Evolutionary conservation across 2,329 filamentous ascomycete genomes (phyloP).

Genomic region (Penicillium capsulatum): DNA sequence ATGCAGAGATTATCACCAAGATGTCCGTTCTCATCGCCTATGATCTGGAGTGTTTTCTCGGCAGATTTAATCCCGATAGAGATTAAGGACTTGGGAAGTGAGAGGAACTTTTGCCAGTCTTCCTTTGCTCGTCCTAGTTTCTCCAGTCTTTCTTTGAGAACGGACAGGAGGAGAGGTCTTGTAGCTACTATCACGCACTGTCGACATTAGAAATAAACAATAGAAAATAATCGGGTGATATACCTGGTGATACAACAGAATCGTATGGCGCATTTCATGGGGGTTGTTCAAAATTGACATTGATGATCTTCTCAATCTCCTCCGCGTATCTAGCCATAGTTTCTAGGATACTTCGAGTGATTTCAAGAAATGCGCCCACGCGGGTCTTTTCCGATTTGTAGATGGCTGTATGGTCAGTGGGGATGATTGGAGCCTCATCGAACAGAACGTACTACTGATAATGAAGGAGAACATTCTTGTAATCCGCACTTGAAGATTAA

Average conservation of each 20-base stretch:
- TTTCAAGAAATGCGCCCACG: conserved; percentile 34
- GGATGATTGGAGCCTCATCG: no score
- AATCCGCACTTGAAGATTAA: conserved; percentile 37
- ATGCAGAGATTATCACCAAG: conserved; percentile 28
- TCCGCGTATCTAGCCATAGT: conserved; percentile 37
- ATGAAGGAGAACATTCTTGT: conserved; percentile 37
- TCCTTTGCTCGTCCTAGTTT: conserved; percentile 7
- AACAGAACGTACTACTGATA: conserved; percentile 31
- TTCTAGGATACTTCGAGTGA: conserved; percentile 34
- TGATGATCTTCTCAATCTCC: conserved; percentile 38
- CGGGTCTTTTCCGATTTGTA: conserved; percentile 36
- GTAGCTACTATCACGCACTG: conserved; percentile 14
- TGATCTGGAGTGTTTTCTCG: conserved; percentile 35
- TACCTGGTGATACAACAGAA: conserved; percentile 40
- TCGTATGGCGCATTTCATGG: conserved; percentile 36
- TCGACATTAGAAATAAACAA: conserved; percentile 2
- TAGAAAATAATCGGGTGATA: not conserved
- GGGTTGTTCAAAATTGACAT: conserved; percentile 32
- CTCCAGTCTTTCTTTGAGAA: conserved; percentile 13
- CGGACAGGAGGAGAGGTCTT: conserved; percentile 10
- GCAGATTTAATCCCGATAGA: conserved; percentile 41
- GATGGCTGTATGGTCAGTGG: conserved; percentile 28
- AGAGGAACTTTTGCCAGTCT: conserved; percentile 28
- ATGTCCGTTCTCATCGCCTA: conserved; percentile 32
- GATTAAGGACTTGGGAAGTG: conserved; percentile 32